phyloP scores from a whole-genome alignment of 1,284 basidiomycete genomes.

The Moesziomyces globuligerus region DNA sequence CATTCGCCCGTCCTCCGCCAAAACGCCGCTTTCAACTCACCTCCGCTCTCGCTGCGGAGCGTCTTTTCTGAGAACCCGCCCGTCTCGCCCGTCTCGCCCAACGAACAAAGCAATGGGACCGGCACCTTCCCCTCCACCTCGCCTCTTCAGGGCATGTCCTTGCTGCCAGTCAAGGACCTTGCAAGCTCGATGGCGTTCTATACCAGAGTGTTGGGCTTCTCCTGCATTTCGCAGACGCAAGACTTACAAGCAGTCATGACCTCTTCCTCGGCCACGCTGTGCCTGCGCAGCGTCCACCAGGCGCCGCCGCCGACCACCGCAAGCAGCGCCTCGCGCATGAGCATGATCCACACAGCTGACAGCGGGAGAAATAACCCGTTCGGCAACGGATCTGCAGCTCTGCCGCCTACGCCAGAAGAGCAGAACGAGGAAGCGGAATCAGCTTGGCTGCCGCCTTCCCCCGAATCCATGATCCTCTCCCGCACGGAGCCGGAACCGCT shows the following conservation, averaged over 20 bases:
- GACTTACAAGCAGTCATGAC: slow-evolving; percentile 33
- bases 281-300: slow-evolving; percentile 25
- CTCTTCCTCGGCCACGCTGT: slow-evolving; percentile 21
- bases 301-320: slow-evolving; percentile 18
- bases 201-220: slow-evolving; percentile 29
- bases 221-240: slow-evolving; percentile 22
- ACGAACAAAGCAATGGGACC: slow-evolving; percentile 22
- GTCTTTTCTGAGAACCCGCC: slow-evolving; percentile 2
- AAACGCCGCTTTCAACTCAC: slow-evolving; percentile 4
- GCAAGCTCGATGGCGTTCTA: slow-evolving; percentile 34
- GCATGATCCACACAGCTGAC: slow-evolving; percentile 4
- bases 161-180: slow-evolving; percentile 35
- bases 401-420: slow-evolving; percentile 21
- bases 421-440: neutral
- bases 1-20: slow-evolving; percentile 11
- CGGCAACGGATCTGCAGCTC: slow-evolving; percentile 3
- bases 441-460: slow-evolving; percentile 16
- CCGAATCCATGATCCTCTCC: slow-evolving; percentile 17
- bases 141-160: slow-evolving; percentile 16
- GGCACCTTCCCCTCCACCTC: slow-evolving; percentile 5
- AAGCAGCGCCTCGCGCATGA: slow-evolving; percentile 5
- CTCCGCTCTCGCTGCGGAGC: slow-evolving; percentile 15
- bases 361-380: neutral
- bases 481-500: slow-evolving; percentile 18
- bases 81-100: slow-evolving; percentile 11